Base-by-base conservation (phyloP, 306 rosid genomes). In the Dalbergia cochinchinensis region DNA sequence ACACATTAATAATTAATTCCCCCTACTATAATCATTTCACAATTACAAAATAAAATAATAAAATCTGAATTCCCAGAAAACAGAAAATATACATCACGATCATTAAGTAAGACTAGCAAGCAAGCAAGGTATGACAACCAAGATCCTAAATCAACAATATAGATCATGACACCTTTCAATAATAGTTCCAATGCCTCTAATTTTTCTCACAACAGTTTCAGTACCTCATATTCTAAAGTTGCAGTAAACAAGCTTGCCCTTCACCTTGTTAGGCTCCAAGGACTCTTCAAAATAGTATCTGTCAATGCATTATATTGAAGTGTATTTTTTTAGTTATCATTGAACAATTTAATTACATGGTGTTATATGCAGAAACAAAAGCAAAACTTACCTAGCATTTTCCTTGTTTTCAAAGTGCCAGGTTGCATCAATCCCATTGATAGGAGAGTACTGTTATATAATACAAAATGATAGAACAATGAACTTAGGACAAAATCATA, bases 161-260 rank as follows among this genome's bases (percentile, higher is more conserved):
- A 26, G 1, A 26, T 26, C 31, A 26, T 26, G 31, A 26, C 31
- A 26, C 31, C 80, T 86, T 78, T 88, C 88, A 60, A 90, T 5
- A 44, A 95, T 78, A n/a, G 76, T 55, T 18, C 99, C 99, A 31
- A 50, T 61, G 16, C 93, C 99, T 8, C 99, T 98, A 47, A 88
- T 41, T 71, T 39, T 67, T 69, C 83, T 90, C 31, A 95, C 89
- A 45, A 78, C 80, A 5, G 96, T 72, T 55, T 95, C 99, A 37
- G 85, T 54, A 0, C 99, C 98, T 88, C 85, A 83, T 55, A 60
- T 1, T 59, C 42, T 85, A 35, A 83, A 64, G 68, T 59, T 19
- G 83, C 99, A 95, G 51, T 85, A 84, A 37, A 95, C 92, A 20
- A 93, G 41, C 67, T 57, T 95, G 42, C 91, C 94, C 68, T 91